Conservation (phyloP, 768 basidiomycete genomes). For the Sistotremastrum niveocremeum region DNA sequence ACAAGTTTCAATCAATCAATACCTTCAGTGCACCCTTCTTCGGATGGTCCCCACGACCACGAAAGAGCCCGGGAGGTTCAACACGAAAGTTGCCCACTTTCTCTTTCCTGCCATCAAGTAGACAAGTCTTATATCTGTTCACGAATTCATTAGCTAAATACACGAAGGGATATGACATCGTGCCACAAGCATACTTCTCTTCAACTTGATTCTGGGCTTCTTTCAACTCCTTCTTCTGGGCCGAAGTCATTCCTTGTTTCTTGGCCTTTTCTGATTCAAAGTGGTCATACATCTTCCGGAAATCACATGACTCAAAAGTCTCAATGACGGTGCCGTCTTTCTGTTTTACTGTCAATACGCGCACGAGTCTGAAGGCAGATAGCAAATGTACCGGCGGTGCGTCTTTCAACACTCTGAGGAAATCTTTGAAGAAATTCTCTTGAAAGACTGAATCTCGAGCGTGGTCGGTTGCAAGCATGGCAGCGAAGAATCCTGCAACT, state of each 20-base stretch:
- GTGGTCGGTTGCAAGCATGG: conserved; percentile 86
- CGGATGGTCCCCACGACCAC: conserved; percentile 96
- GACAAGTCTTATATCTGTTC: conserved; percentile 51
- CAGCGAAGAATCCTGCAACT: conserved; percentile 91
- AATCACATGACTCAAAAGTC: conserved; percentile 75
- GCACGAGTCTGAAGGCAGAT: not conserved
- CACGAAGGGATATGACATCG: not conserved
- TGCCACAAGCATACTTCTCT: conserved; percentile 27
- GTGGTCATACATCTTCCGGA: conserved; percentile 86
- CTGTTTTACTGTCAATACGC: conserved; percentile 21
- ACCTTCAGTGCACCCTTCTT: conserved; percentile 95
- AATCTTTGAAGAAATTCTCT: conserved; percentile 93
- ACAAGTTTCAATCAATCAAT: conserved; percentile 1
- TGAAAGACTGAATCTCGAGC: conserved; percentile 80
- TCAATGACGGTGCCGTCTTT: conserved; percentile 62
- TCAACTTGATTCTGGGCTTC: conserved; percentile 74
- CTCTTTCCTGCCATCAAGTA: conserved; percentile 94
- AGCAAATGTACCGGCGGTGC: conserved; percentile 62
- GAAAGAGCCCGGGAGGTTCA: conserved; percentile 96
- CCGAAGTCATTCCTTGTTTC: conserved; percentile 73
- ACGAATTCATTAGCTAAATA: too few species aligned
- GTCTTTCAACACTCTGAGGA: conserved; percentile 59
- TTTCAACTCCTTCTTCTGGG: conserved; percentile 88
- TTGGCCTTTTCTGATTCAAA: conserved; percentile 86
- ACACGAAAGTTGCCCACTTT: conserved; percentile 97